Percentiles rank a stretch among this genome's conserved stretches.
Evolutionary conservation across 73 alveolate genomes (phyloP).

Genomic region (Symbiodinium natans): DNA sequence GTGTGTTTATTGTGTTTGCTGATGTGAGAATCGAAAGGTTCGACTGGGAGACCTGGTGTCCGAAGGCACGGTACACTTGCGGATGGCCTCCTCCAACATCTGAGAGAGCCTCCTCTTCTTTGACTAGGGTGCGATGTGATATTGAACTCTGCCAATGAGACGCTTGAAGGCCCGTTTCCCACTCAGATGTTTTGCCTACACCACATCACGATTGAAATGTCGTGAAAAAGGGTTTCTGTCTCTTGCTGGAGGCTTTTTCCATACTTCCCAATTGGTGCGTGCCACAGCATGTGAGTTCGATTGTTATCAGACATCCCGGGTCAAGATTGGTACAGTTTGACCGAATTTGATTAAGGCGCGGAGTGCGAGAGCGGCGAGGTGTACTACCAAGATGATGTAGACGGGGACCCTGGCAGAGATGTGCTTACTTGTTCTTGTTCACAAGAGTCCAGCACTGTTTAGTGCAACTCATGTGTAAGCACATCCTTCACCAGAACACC

Average conservation of each 20-base stretch:
- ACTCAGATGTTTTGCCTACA: not conserved
- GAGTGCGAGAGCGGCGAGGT: conserved; percentile 90
- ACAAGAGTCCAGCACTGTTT: not conserved
- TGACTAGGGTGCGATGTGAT: conserved; percentile 30
- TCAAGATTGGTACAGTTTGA: no score
- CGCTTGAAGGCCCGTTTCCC: conserved; percentile 67
- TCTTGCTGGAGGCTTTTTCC: conserved; percentile 62
- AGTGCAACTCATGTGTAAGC: not conserved
- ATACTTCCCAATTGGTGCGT: conserved; percentile 65
- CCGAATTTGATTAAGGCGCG: conserved; percentile 26
- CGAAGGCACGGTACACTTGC: not conserved
- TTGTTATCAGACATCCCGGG: not conserved
- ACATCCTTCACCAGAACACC: not conserved
- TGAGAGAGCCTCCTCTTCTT: not conserved
- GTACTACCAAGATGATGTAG: conserved; percentile 83
- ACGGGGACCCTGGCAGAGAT: not conserved
- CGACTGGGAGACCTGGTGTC: not conserved
- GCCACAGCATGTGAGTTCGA: not conserved
- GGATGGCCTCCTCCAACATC: not conserved
- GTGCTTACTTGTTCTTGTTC: no score
- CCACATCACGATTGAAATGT: no score
- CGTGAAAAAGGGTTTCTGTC: no score
- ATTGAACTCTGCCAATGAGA: conserved; percentile 82
- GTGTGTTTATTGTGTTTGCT: no score
- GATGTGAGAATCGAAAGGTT: no score